phyloP scores from a whole-genome alignment of 495 filamentous ascomycete genomes.

The Umbilicaria muhlenbergii region DNA sequence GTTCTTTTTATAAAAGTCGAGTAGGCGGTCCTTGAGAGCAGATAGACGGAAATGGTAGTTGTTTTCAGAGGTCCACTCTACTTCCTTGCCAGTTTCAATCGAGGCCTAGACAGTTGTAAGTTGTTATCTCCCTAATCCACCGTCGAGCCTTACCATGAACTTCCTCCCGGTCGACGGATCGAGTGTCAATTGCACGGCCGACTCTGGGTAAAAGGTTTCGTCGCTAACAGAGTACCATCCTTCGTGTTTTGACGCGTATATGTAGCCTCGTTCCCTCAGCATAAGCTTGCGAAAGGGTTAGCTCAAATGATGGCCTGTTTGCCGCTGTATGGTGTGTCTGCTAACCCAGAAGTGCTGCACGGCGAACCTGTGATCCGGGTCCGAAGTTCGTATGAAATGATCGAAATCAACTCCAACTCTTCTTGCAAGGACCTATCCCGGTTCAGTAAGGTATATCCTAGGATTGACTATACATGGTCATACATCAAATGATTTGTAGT shows the following conservation, averaged over 20 bases:
- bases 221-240: slow-evolving; percentile 97
- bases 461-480: not conserved
- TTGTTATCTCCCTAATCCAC: not conserved
- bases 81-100: slow-evolving; percentile 74
- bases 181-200: slow-evolving; percentile 51
- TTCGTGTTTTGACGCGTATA: slow-evolving; percentile 74
- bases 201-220: slow-evolving; percentile 84
- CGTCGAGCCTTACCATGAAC: slow-evolving; percentile 37
- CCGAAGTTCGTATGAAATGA: slow-evolving; percentile 84
- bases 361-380: slow-evolving; percentile 61
- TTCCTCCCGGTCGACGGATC: slow-evolving; percentile 71
- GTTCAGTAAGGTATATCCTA: slow-evolving; percentile 3
- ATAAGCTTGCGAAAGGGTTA: slow-evolving; percentile 29
- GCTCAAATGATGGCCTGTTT: slow-evolving; percentile 1
- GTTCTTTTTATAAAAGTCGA: slow-evolving; percentile 63
- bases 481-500: slow-evolving; percentile 33
- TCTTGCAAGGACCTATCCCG: slow-evolving; percentile 43
- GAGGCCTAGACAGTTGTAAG: slow-evolving; percentile 34
- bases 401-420: slow-evolving; percentile 55
- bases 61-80: slow-evolving; percentile 85
- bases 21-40: slow-evolving; percentile 53
- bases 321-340: not conserved
- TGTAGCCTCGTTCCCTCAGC: slow-evolving; percentile 56
- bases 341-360: slow-evolving; percentile 83
- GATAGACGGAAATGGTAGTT: slow-evolving; percentile 95